Conservation (phyloP, 2,329 filamentous ascomycete genomes). For the Cordyceps javanica region DNA sequence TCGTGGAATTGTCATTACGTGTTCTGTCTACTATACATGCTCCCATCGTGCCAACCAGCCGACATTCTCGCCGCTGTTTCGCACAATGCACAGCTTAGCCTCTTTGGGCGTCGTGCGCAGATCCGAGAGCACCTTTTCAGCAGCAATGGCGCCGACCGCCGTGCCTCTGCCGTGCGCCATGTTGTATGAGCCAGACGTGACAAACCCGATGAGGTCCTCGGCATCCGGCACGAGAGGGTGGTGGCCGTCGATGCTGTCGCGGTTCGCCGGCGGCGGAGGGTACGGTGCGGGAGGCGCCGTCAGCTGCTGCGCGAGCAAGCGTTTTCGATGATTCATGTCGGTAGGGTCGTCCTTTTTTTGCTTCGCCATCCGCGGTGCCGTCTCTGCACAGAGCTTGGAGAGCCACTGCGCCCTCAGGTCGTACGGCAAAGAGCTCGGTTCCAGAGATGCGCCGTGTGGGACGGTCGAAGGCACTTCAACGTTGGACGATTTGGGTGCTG, state of each 20-base stretch:
- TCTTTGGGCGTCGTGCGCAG: conserved; percentile 31
- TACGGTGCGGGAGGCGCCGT: conserved; percentile 29
- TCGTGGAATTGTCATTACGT: not conserved
- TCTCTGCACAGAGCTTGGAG: conserved; percentile 36
- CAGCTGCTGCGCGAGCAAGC: conserved; percentile 42
- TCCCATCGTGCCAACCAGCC: conserved; percentile 80
- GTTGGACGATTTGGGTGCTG: conserved; percentile 23
- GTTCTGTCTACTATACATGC: conserved; percentile 37
- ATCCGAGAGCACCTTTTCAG: conserved; percentile 46
- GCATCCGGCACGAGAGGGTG: conserved; percentile 67
- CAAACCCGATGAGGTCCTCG: conserved; percentile 78
- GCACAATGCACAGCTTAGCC: conserved; percentile 65
- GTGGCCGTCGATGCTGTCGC: conserved; percentile 43
- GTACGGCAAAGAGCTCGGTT: conserved; percentile 28
- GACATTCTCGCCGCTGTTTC: conserved; percentile 71
- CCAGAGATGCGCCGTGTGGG: conserved; percentile 20
- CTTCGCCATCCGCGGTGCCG: conserved; percentile 7
- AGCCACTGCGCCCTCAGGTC: conserved; percentile 68
- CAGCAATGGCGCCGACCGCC: conserved; percentile 65
- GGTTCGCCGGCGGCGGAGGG: conserved; percentile 30
- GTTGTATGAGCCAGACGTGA: conserved; percentile 81
- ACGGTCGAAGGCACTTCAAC: conserved; percentile 43
- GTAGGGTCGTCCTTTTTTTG: conserved; percentile 14
- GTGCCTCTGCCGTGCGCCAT: conserved; percentile 69
- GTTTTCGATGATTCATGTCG: conserved; percentile 34